A percentile compares a stretch with the other conserved stretches of the same genome.
Evolutionary conservation across 495 filamentous ascomycete genomes (phyloP).

Genomic region (Neurospora sp.): DNA sequence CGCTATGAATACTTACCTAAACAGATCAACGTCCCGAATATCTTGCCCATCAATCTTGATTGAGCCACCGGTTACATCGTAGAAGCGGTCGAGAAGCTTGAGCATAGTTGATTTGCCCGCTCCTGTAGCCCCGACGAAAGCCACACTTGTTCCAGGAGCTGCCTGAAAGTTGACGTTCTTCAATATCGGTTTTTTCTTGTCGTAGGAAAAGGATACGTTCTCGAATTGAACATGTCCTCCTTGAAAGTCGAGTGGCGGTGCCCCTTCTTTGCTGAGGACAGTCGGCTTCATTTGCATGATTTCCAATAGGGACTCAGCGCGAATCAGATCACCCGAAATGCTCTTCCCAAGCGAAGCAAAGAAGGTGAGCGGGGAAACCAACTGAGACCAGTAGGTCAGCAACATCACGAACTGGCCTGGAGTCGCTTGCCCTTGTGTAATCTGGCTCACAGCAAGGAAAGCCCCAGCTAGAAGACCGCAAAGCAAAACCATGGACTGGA

Average conservation of each 20-base stretch:
- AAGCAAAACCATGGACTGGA: conserved; percentile 51
- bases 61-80: conserved; percentile 51
- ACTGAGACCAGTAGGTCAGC: conserved; percentile 58
- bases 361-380: conserved; percentile 50
- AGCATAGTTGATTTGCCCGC: conserved; percentile 69
- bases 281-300: conserved; percentile 58
- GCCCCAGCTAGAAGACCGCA: conserved; percentile 52
- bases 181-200: conserved; percentile 53
- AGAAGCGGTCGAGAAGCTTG: conserved; percentile 61
- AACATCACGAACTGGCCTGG: conserved; percentile 64
- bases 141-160: conserved; percentile 52
- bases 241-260: conserved; percentile 43
- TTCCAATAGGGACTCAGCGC: conserved; percentile 61
- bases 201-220: conserved; percentile 60
- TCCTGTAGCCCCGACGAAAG: conserved; percentile 69
- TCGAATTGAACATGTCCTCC: conserved; percentile 55
- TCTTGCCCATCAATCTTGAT: conserved; percentile 70
- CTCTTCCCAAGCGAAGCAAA: conserved; percentile 51
- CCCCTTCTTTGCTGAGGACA: conserved; percentile 45
- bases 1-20: conserved; percentile 27
- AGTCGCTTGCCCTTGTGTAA: conserved; percentile 42
- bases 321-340: conserved; percentile 52
- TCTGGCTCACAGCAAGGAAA: conserved; percentile 59
- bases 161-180: conserved; percentile 54
- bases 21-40: conserved; percentile 54